Base-by-base conservation (phyloP, 2,329 filamentous ascomycete genomes). In the Sporothrix variecibatus region DNA sequence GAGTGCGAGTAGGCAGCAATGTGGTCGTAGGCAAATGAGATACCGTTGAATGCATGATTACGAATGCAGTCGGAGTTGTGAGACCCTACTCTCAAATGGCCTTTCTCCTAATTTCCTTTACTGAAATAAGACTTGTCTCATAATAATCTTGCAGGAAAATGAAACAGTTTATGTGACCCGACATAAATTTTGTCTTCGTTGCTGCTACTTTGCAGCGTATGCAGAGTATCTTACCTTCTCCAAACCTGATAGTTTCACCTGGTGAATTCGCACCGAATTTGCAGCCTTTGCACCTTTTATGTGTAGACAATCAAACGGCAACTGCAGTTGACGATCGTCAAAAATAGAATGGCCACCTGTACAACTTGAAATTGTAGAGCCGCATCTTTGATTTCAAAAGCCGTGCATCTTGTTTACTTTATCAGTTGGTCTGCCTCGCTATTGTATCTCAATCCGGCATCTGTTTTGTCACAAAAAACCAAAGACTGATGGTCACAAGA, bases 201-300 rank as follows among this genome's bases (percentile, higher is more conserved):
- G 26, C 23, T 20, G n/a, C 6, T 26, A 12, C 34, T 26, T 43
- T 38, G 34, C 9, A 26, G 38, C 9, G n/a, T 20, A 43, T 65
- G n/a, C 28, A 15, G n/a, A 8, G 12, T 17, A 43, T 65, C 60
- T 40, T 65, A 65, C 60, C 34, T 64, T 64, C 20, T 65, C 20
- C 17, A 43, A 65, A 65, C 60, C n/a, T 43, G n/a, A 23, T 17
- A 43, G 40, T 67, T 67, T 67, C 40, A 67, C 62, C 38, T 31
- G 40, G 12, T 9, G 28, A 34, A 23, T 38, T 46, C n/a, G 26
- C 38, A 28, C 38, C 40, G n/a, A 67, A 26, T 43, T 28, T 43
- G 20, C 38, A 49, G 40, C 26, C 40, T 17, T 62, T 17, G 17
- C 58, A 15, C 26, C 20, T 26, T 65, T 46, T 49, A 43, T 46